A percentile compares a stretch with the other conserved stretches of the same genome.
These are phyloP conservation scores for Curvularia lunata DNA, from an alignment of 2,329 filamentous ascomycete genomes.

Conservation along the genomic window DNA sequence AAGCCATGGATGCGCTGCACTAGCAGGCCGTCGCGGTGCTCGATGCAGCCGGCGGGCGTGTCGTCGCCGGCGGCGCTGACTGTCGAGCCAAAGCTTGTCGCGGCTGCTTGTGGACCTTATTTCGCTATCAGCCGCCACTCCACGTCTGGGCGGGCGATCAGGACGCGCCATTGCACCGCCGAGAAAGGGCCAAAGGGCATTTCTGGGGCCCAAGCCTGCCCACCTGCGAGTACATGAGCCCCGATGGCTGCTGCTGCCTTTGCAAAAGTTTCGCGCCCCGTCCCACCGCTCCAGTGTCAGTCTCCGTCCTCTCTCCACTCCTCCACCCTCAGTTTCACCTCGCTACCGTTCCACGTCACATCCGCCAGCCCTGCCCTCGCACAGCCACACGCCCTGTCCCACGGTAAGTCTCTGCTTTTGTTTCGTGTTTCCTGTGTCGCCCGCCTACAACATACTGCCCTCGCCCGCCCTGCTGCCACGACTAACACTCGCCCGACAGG, in stretches of 20 bases:
- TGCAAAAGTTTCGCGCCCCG: slow-evolving; percentile 25
- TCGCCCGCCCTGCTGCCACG: neutral
- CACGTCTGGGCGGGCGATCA: slow-evolving; percentile 47
- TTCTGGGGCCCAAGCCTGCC: slow-evolving; percentile 27
- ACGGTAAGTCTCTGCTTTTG: slow-evolving; percentile 20
- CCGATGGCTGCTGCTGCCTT: slow-evolving; percentile 27
- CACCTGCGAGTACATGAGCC: slow-evolving; percentile 26
- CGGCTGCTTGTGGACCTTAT: slow-evolving; percentile 44
- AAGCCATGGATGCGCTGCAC: no score
- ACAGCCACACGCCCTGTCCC: slow-evolving; percentile 13
- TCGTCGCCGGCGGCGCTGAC: no score
- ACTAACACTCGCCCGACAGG: slow-evolving; percentile 22
- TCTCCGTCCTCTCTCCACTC: slow-evolving; percentile 5
- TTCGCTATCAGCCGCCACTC: slow-evolving; percentile 46
- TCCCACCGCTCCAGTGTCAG: slow-evolving; percentile 1
- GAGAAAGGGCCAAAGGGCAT: slow-evolving; percentile 38
- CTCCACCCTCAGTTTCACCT: slow-evolving; percentile 24
- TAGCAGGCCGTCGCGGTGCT: no score
- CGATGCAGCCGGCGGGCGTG: no score
- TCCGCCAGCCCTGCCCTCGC: slow-evolving; percentile 3
- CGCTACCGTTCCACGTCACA: slow-evolving; percentile 16
- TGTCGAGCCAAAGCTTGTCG: slow-evolving; percentile 48
- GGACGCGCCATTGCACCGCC: slow-evolving; percentile 36
- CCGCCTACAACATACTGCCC: neutral
- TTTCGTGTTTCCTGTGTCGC: slow-evolving; percentile 7